phyloP scores from a whole-genome alignment of 2,329 filamentous ascomycete genomes.

The Trichoderma arundinaceum region DNA sequence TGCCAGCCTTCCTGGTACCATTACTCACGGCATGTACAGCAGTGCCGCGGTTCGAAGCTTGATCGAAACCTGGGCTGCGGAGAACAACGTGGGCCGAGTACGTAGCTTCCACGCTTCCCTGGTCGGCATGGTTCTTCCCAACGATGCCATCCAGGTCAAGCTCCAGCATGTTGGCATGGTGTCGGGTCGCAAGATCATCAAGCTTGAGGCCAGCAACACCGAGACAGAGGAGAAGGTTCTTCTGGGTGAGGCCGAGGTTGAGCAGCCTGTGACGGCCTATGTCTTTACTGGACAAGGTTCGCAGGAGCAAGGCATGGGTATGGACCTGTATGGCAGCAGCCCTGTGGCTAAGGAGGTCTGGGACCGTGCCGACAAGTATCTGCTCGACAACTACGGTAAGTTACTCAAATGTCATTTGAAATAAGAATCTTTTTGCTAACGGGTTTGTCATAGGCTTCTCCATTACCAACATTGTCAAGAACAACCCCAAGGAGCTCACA shows the following conservation, averaged over 20 bases:
- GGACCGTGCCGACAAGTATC: conserved; percentile 97
- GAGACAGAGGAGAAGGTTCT: conserved; percentile 97
- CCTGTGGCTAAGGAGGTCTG: conserved; percentile 95
- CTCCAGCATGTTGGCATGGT: conserved; percentile 98
- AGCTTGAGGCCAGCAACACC: conserved; percentile 94
- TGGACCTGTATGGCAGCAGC: conserved; percentile 96
- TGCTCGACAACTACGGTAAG: conserved; percentile 97
- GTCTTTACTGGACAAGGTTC: conserved; percentile 98
- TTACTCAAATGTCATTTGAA: conserved; percentile 17
- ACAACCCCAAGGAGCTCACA: conserved; percentile 98
- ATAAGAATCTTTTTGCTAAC: not conserved
- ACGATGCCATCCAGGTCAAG: conserved; percentile 93
- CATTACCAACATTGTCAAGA: conserved; percentile 98
- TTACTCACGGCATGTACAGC: conserved; percentile 99
- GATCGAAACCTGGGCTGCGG: conserved; percentile 97
- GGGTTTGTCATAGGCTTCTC: conserved; percentile 69
- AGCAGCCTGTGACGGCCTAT: conserved; percentile 95
- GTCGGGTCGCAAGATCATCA: conserved; percentile 97
- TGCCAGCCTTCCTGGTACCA: conserved; percentile 92
- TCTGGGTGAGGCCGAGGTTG: conserved; percentile 92
- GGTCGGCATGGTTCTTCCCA: conserved; percentile 98
- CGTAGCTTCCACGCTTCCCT: conserved; percentile 96
- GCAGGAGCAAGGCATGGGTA: conserved; percentile 99
- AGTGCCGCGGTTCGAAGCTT: conserved; percentile 94
- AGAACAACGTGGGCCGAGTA: conserved; percentile 97